Base-by-base conservation (phyloP, 805 yeast species). In the Wickerhamomyces ciferrii region DNA sequence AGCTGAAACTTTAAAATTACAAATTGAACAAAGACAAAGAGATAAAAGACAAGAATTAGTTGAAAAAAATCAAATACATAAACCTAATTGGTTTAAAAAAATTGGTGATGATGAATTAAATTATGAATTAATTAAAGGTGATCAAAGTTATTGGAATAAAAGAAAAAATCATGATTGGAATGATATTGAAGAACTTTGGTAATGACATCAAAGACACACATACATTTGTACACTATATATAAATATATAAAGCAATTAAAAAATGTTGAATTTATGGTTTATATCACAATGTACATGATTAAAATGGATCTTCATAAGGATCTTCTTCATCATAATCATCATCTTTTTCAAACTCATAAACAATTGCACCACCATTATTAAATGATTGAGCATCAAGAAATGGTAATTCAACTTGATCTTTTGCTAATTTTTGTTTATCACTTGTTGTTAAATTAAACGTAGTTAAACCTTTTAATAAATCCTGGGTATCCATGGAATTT, bases 291-390 rank as follows among this genome's bases (percentile, higher is more conserved):
- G 7, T 11, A 3, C 2, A 20, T 23, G 2, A 14, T 64, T 65
- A 90, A 59, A 89, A 90, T 6, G 98, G 98, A 60, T 92, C 98
- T 62, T 92, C 99, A 59, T 83, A 92, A 0, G 98, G 97, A 65
- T 92, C 99, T 56, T 94, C 98, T 63, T 92, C 99, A 60, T 92
- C 99, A 60, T 91, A 92, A 64, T 92, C 99, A 62, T 92, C 99
- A 63, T 92, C 98, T 60, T 91, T 88, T 58, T 94, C 98, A 61
- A 83, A 94, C 60, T 94, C 94, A 60, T 92, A 92, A 4, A 92
- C 96, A 54, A 94, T 91, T 1, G 99, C 97, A 18, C 98, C 97
- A 45, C 96, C 96, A 43, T 78, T 69, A 31, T 80, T 77, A 19
- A 84, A 87, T 17, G 71, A 69, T 59, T 92, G 98, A 0, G 98